phyloP scores from a whole-genome alignment of 495 filamentous ascomycete genomes.

The Penicillium bialowiezense region DNA sequence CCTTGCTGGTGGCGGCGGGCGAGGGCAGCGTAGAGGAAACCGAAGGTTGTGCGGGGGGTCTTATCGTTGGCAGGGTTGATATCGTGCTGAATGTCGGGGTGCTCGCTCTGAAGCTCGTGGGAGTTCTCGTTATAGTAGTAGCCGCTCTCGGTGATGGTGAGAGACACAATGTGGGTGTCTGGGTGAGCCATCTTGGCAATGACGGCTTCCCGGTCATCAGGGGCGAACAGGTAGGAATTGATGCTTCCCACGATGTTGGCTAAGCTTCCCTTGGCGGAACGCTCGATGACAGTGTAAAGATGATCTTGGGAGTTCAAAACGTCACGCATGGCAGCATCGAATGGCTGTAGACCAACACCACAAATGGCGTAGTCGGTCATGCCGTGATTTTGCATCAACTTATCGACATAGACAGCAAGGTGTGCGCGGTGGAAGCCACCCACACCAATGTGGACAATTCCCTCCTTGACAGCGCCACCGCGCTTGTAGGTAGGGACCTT shows the following conservation, averaged over 20 bases:
- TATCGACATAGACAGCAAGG: slow-evolving; percentile 46
- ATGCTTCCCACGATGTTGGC: slow-evolving; percentile 48
- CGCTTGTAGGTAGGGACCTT: slow-evolving; percentile 38
- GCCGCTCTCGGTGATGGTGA: slow-evolving; percentile 51
- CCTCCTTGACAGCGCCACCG: slow-evolving; percentile 43
- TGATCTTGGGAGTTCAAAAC: slow-evolving; percentile 41
- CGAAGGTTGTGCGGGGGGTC: slow-evolving; percentile 42
- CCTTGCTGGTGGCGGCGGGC: slow-evolving; percentile 37
- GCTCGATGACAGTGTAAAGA: slow-evolving; percentile 49
- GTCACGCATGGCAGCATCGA: slow-evolving; percentile 45
- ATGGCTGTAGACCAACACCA: slow-evolving; percentile 46
- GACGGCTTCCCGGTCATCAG: slow-evolving; percentile 45
- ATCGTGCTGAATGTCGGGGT: slow-evolving; percentile 48
- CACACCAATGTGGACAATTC: slow-evolving; percentile 48
- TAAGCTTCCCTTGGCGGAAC: slow-evolving; percentile 42
- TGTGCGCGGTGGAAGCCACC: slow-evolving; percentile 51
- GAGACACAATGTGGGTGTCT: slow-evolving; percentile 49
- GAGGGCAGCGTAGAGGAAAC: slow-evolving; percentile 47
- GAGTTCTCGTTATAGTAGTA: slow-evolving; percentile 54
- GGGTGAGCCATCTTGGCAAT: slow-evolving; percentile 50
- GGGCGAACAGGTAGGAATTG: slow-evolving; percentile 48
- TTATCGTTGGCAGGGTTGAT: slow-evolving; percentile 40
- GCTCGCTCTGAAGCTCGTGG: slow-evolving; percentile 43
- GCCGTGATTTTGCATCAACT: slow-evolving; percentile 45
- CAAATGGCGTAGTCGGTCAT: slow-evolving; percentile 44